phyloP scores from a whole-genome alignment of 2,329 filamentous ascomycete genomes.

The Parascedosporium putredinis region DNA sequence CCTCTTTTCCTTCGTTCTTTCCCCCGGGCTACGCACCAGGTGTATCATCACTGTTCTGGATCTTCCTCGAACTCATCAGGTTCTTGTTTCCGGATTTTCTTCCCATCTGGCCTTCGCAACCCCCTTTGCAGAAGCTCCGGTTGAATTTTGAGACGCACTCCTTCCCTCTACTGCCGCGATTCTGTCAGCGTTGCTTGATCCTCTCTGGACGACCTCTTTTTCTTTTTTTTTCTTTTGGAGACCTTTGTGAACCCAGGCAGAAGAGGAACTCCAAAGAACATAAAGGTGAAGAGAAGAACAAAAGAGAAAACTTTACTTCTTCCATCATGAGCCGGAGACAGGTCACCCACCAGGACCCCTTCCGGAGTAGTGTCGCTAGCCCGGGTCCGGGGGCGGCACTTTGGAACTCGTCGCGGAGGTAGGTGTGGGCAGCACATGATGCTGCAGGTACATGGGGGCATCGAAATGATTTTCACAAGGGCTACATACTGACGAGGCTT shows the following conservation, averaged over 20 bases:
- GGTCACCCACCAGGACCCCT: constrained; percentile 1
- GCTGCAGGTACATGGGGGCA: constrained; percentile 1
- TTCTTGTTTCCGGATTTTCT: not conserved
- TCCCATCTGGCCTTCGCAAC: not conserved
- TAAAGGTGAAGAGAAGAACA: no score
- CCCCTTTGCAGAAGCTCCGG: not conserved
- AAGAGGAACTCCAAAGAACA: not conserved
- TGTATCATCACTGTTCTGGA: not conserved
- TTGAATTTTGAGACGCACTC: not conserved
- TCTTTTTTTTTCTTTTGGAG: no score
- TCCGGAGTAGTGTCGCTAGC: constrained; percentile 4
- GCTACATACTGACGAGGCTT: constrained; percentile 4
- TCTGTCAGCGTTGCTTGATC: not conserved
- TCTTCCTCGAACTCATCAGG: not conserved
- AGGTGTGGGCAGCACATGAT: constrained; percentile 1
- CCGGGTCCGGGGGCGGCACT: not conserved
- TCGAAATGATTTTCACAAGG: not conserved
- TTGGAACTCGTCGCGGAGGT: constrained; percentile 6
- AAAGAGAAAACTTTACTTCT: no score
- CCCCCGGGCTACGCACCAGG: not conserved
- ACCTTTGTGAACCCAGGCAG: not conserved
- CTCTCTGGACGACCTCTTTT: no score
- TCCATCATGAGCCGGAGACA: constrained; percentile 5
- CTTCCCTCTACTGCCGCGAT: not conserved
- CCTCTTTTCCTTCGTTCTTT: not conserved